A percentile compares a stretch with the other conserved stretches of the same genome.
phyloP scores from a whole-genome alignment of 2,329 filamentous ascomycete species.

The Colletotrichum limetticola region DNA sequence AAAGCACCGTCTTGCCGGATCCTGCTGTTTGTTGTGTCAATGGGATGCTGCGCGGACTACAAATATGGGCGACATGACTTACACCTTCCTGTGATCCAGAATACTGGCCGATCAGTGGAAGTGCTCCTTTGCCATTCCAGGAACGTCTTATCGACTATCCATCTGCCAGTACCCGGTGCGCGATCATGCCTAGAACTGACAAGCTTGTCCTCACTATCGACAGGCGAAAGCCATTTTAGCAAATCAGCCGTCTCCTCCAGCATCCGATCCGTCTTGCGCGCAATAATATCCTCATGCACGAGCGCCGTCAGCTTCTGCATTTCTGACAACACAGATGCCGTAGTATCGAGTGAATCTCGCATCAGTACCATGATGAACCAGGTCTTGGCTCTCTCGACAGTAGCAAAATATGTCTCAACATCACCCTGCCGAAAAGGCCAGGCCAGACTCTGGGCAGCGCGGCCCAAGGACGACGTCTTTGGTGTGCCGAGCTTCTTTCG shows the following conservation, averaged over 20 bases:
- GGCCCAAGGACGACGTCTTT: slow-evolving; percentile 30
- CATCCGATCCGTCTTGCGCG: slow-evolving; percentile 33
- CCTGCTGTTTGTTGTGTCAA: slow-evolving; percentile 37
- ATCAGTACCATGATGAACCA: slow-evolving; percentile 42
- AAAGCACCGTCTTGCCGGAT: slow-evolving; percentile 43
- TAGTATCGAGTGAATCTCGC: slow-evolving; percentile 37
- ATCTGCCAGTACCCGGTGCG: slow-evolving; percentile 37
- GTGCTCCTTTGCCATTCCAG: slow-evolving; percentile 33
- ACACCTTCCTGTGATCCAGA: slow-evolving; percentile 41
- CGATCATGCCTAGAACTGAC: slow-evolving; percentile 30
- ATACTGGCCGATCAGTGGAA: slow-evolving; percentile 32
- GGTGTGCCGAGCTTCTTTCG: slow-evolving; percentile 33
- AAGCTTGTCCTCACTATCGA: slow-evolving; percentile 35
- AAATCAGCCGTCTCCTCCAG: slow-evolving; percentile 34
- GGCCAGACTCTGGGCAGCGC: slow-evolving; percentile 26
- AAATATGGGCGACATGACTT: slow-evolving; percentile 9
- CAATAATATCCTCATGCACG: slow-evolving; percentile 38
- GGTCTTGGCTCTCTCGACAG: slow-evolving; percentile 39
- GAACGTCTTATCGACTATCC: slow-evolving; percentile 36
- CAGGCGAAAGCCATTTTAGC: slow-evolving; percentile 37
- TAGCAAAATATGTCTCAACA: slow-evolving; percentile 37
- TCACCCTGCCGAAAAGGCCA: slow-evolving; percentile 38
- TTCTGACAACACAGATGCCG: slow-evolving; percentile 35
- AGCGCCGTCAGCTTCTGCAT: slow-evolving; percentile 36
- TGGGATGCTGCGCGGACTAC: neutral